phyloP scores from a whole-genome alignment of 83 land plant species.

The Picea abies region DNA sequence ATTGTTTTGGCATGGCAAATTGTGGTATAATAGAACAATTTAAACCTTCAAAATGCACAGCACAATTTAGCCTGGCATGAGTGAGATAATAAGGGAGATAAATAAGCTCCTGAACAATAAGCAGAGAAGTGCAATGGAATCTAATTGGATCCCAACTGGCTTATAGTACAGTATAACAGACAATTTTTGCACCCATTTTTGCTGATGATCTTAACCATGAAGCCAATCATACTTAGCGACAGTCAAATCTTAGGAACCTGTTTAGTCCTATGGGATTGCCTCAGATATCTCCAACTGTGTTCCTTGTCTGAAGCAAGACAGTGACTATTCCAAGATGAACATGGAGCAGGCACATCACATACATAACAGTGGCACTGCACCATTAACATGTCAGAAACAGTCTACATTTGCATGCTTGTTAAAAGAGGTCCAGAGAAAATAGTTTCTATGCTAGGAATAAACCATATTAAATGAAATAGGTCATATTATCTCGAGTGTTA shows the following conservation, averaged over 20 bases:
- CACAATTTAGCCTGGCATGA: neutral
- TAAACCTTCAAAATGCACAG: neutral
- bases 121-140: neutral
- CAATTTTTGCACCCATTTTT: neutral
- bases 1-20: no score
- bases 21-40: no score
- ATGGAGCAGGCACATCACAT: constrained; percentile 37
- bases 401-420: neutral
- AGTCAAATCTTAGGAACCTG: neutral
- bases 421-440: neutral
- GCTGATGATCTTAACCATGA: neutral
- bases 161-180: neutral
- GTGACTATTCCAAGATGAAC: constrained; percentile 2
- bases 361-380: constrained; percentile 58
- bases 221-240: neutral
- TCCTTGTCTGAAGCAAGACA: constrained; percentile 12
- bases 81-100: neutral
- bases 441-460: neutral
- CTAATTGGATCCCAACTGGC: neutral
- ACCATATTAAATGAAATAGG: neutral
- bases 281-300: neutral
- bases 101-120: neutral
- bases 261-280: neutral
- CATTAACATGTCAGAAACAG: constrained; percentile 5
- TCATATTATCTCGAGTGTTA: no score